Evolutionary conservation across 768 basidiomycete species (phyloP), one percentile per base, ranked within the genome.

Genomic region (Collybiopsis luxurians): DNA sequence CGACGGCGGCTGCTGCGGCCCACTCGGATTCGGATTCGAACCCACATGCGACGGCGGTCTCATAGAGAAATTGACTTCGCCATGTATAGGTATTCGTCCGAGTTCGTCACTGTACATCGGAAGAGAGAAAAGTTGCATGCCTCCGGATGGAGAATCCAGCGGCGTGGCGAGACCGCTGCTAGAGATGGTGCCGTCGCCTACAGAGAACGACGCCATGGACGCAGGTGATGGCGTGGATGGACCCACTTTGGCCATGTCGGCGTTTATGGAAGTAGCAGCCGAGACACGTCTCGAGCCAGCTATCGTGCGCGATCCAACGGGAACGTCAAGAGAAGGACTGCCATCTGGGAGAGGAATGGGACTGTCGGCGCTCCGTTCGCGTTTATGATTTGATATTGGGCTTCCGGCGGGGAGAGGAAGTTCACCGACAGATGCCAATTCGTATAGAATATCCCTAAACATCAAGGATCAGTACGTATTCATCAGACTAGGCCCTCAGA

Each of bases 361-460:
- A 59, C 75, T 79, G 53, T 86, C 85, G 1, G 80, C 71, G 55
- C 82, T 84, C 38, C 87, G 75, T 47, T 85, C 85, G 17, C 89
- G 85, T 58, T 90, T 90, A 60, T 80, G 76, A 15, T 68, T 76
- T 9, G 58, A 38, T 3, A 78, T 64, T 4, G 84, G 82, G 51
- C 79, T 83, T 0, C 76, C 64, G 48, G 79, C 76, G 1, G 88
- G 88, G 4, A 89, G 74, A 0, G 87, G 88, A 0, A 90, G 74
- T 23, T 89, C 86, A 2, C 88, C 87, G 3, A 84, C 86, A 0
- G 79, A 84, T 3, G 88, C 86, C 1, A 90, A 73, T 60, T 90
- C 87, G 60, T 83, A 89, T 19, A 90, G 69, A 40, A 90, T 80
- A 62, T 89, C 87, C 87, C 88, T 89, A 58, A 11, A 44, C 9